These are phyloP conservation scores for Saccharomycopsis amapae DNA, from an alignment of 805 yeast species.

Conservation along the genomic window DNA sequence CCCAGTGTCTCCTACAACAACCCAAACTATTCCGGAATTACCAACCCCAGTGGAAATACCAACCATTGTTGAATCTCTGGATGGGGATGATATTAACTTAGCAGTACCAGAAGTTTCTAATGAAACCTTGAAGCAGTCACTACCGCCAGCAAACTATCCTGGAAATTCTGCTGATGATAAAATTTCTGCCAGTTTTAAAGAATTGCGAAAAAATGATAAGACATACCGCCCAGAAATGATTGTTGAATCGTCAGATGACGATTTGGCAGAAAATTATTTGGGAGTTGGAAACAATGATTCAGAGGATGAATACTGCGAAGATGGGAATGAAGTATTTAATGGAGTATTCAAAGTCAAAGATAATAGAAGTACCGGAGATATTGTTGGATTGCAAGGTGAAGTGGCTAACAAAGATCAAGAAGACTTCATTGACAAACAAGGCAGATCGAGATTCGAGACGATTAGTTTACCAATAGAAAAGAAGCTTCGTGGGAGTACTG, in stretches of 20 bases:
- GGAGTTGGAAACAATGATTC: constrained; percentile 4
- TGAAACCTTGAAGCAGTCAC: too few species aligned
- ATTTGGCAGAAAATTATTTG: constrained; percentile 6
- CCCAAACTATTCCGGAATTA: too few species aligned
- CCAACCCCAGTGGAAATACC: too few species aligned
- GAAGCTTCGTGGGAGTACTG: too few species aligned
- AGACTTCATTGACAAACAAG: too few species aligned
- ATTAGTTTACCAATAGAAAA: constrained; percentile 12
- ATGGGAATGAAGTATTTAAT: constrained; percentile 1
- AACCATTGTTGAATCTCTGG: too few species aligned
- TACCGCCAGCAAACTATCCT: not conserved
- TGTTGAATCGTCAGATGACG: constrained; percentile 1
- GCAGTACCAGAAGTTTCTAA: too few species aligned
- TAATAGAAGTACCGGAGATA: not conserved
- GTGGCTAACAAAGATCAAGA: not conserved
- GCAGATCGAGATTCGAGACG: constrained; percentile 9
- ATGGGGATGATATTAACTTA: too few species aligned
- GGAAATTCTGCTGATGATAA: not conserved
- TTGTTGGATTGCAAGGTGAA: not conserved
- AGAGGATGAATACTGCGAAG: constrained; percentile 2
- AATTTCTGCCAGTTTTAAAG: constrained; percentile 8
- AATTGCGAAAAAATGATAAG: constrained; percentile 1
- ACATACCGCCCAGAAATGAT: not conserved
- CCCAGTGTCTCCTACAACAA: too few species aligned
- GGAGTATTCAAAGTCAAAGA: too few species aligned